Conservation (phyloP, 2,329 filamentous ascomycete genomes). For the Teratosphaeria gauchensis region DNA sequence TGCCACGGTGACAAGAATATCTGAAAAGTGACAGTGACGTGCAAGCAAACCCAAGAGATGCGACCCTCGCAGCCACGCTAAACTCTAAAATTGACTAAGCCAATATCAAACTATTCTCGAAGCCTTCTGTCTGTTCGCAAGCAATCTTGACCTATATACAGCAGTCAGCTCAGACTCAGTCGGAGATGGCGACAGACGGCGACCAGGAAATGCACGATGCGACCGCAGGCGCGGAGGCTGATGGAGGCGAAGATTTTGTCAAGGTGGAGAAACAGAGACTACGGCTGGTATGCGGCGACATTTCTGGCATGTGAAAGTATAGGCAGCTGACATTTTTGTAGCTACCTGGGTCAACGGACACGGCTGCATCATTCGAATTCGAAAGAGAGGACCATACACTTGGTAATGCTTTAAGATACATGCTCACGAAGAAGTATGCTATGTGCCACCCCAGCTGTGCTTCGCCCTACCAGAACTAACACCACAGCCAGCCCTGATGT, state of each 20-base stretch:
- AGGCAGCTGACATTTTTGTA: slow-evolving; percentile 28
- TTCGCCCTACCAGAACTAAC: neutral
- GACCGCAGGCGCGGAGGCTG: slow-evolving; percentile 37
- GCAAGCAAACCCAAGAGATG: neutral
- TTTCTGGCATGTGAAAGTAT: neutral
- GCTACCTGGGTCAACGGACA: slow-evolving; percentile 75
- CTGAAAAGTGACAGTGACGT: neutral
- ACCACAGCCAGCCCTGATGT: slow-evolving; percentile 70
- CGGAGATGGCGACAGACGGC: slow-evolving; percentile 13
- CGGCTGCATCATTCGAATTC: slow-evolving; percentile 91
- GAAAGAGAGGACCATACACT: slow-evolving; percentile 89
- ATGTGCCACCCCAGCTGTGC: neutral
- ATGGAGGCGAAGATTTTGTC: slow-evolving; percentile 23
- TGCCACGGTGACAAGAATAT: neutral
- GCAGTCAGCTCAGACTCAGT: neutral
- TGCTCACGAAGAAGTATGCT: slow-evolving; percentile 96
- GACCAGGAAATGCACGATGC: slow-evolving; percentile 30
- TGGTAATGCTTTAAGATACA: slow-evolving; percentile 85
- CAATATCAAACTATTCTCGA: neutral
- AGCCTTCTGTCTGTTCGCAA: neutral
- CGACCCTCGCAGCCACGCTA: slow-evolving; percentile 9
- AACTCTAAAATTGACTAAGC: slow-evolving; percentile 5
- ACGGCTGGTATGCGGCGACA: slow-evolving; percentile 30
- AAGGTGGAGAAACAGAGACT: slow-evolving; percentile 34
- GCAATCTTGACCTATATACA: neutral